Evolutionary conservation across 208 protist species (phyloP), one percentile per base, ranked within the genome.

Genomic region (Trypanosoma mega): DNA sequence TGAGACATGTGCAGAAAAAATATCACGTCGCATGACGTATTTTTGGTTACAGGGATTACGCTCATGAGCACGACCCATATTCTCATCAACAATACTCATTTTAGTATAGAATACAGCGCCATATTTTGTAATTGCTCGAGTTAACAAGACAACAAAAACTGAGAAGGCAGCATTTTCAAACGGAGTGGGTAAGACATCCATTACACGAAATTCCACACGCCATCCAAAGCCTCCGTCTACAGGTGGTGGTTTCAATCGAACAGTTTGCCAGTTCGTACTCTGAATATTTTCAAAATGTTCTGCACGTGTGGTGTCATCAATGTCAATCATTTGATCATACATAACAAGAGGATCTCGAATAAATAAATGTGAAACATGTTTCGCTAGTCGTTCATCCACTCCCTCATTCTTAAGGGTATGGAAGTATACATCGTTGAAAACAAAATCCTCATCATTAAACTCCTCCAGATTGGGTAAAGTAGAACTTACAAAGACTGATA

Each of bases 251-350:
- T 99, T 99, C 68, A 99, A 98, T 30, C 97, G 88, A 36, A 99
- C 85, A 11, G 96, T 97, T 68, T 99, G 96, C 98, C 98, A 99
- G 74, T 99, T 99, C 36, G 97, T 99, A 2, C 92, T 97, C 63
- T 99, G 97, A 63, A 99, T 98, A 72, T 99, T 99, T 71, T 99
- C 97, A 85, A 99, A 99, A 68, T 99, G 98, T 60, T 99, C 98
- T 16, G 76, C 90, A 59, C 93, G 59, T 5, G 85, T 90, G 1
- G 51, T 64, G 71, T 99, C 96, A 62, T 99, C 96, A 46, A 98
- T 85, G 61, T 98, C 93, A 58, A 97, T 87, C 76, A 87, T 91
- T 63, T 90, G 73, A 51, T 90, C 77, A 62, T 97, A 99, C 47
- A 99, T 86, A 2, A 99, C 98, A 0, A 99, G 82, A 23, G 98